These are phyloP conservation scores for Mycena filopes DNA, from an alignment of 768 basidiomycete genomes.

Conservation along the genomic window DNA sequence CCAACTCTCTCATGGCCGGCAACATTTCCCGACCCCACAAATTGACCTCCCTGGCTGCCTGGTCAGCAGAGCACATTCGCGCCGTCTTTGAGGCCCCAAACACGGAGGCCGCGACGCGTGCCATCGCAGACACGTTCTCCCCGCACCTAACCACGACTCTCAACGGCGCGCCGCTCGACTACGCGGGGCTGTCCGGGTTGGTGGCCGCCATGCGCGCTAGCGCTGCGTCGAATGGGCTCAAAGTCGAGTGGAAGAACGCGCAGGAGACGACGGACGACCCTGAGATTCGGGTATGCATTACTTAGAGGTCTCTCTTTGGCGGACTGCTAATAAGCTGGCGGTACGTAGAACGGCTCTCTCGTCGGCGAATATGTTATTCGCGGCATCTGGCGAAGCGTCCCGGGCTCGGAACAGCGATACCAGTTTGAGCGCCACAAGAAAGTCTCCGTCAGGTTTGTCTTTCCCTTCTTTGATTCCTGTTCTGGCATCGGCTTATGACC, in stretches of 20 bases:
- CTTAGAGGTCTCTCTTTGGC: conserved; percentile 2
- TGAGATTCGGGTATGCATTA: conserved; percentile 53
- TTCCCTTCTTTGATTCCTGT: no score
- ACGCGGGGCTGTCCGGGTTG: conserved; percentile 51
- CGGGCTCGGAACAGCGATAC: conserved; percentile 44
- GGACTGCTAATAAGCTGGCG: conserved; percentile 17
- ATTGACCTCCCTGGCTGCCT: conserved; percentile 56
- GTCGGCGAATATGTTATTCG: conserved; percentile 62
- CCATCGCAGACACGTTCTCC: conserved; percentile 60
- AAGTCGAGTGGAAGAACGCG: conserved; percentile 60
- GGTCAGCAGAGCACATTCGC: conserved; percentile 61
- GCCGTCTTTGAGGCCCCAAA: conserved; percentile 61
- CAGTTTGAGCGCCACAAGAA: conserved; percentile 62
- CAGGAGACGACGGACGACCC: conserved; percentile 56
- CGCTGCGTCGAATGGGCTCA: conserved; percentile 51
- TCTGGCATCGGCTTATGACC: neutral
- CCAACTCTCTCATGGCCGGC: neutral
- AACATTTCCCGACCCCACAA: neutral
- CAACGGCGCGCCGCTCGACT: conserved; percentile 55
- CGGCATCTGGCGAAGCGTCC: conserved; percentile 54
- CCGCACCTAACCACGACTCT: conserved; percentile 49
- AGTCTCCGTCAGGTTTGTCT: conserved; percentile 59
- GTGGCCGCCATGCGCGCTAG: conserved; percentile 55
- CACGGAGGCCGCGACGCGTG: conserved; percentile 53
- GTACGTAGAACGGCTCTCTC: conserved; percentile 56